A percentile compares a stretch with the other conserved stretches of the same genome.
These are phyloP conservation scores for Monilinia laxa DNA, from an alignment of 2,329 filamentous ascomycete genomes.

Conservation along the genomic window DNA sequence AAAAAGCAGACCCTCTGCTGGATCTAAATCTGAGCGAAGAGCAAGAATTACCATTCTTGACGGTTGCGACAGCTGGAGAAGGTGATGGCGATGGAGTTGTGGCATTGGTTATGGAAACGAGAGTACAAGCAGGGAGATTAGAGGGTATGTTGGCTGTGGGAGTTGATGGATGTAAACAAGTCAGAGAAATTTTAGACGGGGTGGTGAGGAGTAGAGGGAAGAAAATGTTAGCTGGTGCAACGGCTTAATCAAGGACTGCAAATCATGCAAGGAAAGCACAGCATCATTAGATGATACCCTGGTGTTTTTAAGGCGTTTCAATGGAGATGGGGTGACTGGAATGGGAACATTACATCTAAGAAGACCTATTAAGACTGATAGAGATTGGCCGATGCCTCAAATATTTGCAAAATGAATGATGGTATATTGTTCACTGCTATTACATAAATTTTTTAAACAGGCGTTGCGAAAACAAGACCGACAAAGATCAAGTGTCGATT, in stretches of 20 bases:
- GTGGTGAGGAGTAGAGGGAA: conserved; percentile 72
- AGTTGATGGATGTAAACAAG: conserved; percentile 86
- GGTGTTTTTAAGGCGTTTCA: conserved; percentile 23
- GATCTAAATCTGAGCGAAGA: conserved; percentile 80
- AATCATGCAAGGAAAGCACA: conserved; percentile 3
- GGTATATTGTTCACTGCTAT: conserved; percentile 4
- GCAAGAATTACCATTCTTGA: conserved; percentile 84
- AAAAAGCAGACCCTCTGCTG: conserved; percentile 71
- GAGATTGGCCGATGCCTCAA: background rate
- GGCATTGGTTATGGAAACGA: conserved; percentile 81
- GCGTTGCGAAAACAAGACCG: background rate
- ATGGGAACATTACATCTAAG: background rate
- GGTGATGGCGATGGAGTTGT: conserved; percentile 67
- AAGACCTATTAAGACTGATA: background rate
- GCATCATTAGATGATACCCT: conserved; percentile 26
- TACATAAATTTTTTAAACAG: background rate
- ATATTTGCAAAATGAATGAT: background rate
- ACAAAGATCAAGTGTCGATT: background rate
- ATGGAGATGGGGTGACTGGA: conserved; percentile 5
- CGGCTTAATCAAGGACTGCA: background rate
- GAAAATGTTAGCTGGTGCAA: conserved; percentile 56
- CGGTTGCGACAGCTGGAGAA: conserved; percentile 72
- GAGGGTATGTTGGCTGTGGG: conserved; percentile 93
- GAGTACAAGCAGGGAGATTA: conserved; percentile 75
- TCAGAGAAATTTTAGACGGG: conserved; percentile 75